Percentiles rank a stretch among this genome's conserved stretches.
Conservation (phyloP, 495 filamentous ascomycete species). For the Tuber brumale region DNA sequence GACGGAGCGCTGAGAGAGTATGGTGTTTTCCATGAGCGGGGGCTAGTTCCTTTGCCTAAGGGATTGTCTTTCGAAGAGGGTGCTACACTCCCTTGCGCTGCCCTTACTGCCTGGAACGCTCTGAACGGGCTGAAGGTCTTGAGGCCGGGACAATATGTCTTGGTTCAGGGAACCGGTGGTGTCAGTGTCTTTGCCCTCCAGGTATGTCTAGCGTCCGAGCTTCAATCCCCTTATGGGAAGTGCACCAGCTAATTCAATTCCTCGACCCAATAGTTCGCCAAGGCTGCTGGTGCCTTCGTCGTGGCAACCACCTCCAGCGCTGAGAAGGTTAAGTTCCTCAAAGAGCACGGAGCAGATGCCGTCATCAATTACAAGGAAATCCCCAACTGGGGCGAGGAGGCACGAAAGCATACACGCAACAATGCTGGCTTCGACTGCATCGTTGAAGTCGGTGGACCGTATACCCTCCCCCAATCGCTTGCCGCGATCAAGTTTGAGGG, state of each 20-base stretch:
- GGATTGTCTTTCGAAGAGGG: conserved; percentile 31
- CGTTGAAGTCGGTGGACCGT: conserved; percentile 49
- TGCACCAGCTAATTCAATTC: neutral
- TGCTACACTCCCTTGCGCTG: conserved; percentile 36
- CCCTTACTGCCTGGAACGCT: conserved; percentile 45
- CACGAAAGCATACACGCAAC: conserved; percentile 47
- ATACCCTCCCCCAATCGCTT: conserved; percentile 5
- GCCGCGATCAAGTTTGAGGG: conserved; percentile 5
- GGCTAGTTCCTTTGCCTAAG: conserved; percentile 33
- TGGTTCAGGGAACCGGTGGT: conserved; percentile 44
- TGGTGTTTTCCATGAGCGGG: conserved; percentile 38
- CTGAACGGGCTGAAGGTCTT: conserved; percentile 37
- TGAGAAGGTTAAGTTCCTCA: conserved; percentile 42
- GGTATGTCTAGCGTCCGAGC: conserved; percentile 44
- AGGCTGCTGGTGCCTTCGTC: conserved; percentile 30
- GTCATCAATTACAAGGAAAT: conserved; percentile 57
- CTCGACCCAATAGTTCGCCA: conserved; percentile 8
- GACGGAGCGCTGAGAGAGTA: conserved; percentile 30
- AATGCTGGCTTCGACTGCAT: conserved; percentile 54
- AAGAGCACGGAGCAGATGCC: conserved; percentile 49
- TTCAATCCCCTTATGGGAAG: neutral
- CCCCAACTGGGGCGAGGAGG: conserved; percentile 56
- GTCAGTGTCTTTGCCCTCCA: conserved; percentile 43
- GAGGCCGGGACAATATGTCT: conserved; percentile 38
- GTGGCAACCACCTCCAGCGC: conserved; percentile 45